phyloP scores from a whole-genome alignment of 2,329 filamentous ascomycete species.

The Colletotrichum tofieldiae region DNA sequence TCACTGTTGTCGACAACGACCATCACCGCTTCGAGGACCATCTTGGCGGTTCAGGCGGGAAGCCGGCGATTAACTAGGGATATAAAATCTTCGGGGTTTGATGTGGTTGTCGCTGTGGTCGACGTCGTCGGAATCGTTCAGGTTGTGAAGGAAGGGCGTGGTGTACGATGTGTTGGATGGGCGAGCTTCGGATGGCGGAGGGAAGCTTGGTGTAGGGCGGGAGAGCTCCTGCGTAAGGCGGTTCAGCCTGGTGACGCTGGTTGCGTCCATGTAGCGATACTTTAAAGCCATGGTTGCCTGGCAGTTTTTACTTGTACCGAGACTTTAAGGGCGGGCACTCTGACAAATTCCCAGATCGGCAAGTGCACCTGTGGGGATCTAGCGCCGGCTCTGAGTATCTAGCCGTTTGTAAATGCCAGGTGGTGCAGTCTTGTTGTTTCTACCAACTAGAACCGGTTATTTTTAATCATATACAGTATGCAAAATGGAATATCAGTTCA shows the following conservation, averaged over 20 bases:
- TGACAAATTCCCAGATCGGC: neutral
- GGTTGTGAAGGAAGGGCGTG: neutral
- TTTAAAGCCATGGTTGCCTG: neutral
- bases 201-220: slow-evolving; percentile 44
- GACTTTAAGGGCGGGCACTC: neutral
- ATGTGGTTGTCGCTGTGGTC: neutral
- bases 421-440: neutral
- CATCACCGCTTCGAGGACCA: slow-evolving; percentile 99
- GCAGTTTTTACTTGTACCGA: neutral
- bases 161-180: slow-evolving; percentile 34
- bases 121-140: neutral
- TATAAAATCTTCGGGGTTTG: neutral
- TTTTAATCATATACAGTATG: neutral
- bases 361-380: slow-evolving; percentile 11
- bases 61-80: neutral
- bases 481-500: neutral
- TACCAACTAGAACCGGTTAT: neutral
- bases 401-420: too few species aligned
- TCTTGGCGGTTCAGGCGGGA: slow-evolving; percentile 70
- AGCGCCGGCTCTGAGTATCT: neutral
- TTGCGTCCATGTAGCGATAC: slow-evolving; percentile 35
- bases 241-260: slow-evolving; percentile 60
- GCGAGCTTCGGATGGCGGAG: slow-evolving; percentile 44
- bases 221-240: slow-evolving; percentile 57
- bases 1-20: slow-evolving; percentile 99